These are phyloP conservation scores for Stemphylium vesicarium DNA, from an alignment of 2,329 filamentous ascomycete genomes.

Conservation along the genomic window DNA sequence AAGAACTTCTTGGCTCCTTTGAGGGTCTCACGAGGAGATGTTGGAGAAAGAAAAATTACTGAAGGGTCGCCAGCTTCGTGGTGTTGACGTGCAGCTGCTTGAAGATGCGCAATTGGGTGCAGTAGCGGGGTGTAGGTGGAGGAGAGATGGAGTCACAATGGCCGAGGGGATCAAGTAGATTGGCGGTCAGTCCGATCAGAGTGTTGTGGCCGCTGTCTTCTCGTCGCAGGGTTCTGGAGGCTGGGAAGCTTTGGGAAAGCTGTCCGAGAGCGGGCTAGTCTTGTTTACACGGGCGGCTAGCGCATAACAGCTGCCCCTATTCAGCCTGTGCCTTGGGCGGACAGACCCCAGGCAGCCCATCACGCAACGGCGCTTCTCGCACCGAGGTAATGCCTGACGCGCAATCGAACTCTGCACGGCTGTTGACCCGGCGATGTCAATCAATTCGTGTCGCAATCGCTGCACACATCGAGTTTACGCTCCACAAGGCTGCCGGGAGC, in stretches of 20 bases:
- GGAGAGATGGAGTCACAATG: constrained; percentile 41
- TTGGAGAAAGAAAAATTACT: constrained; percentile 23
- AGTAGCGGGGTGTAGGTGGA: constrained; percentile 47
- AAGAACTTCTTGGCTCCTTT: constrained; percentile 58
- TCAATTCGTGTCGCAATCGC: constrained; percentile 14
- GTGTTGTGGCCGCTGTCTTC: constrained; percentile 37
- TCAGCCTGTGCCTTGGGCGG: constrained; percentile 9
- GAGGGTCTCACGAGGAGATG: constrained; percentile 38
- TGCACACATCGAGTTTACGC: constrained; percentile 13
- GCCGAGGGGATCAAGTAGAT: constrained; percentile 44
- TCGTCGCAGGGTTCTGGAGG: constrained; percentile 24
- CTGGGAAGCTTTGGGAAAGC: constrained; percentile 29
- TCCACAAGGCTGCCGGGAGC: constrained; percentile 26
- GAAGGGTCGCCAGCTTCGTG: constrained; percentile 42
- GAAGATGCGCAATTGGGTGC: constrained; percentile 47
- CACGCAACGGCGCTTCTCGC: constrained; percentile 13
- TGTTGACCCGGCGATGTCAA: constrained; percentile 35
- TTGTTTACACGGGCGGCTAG: constrained; percentile 31
- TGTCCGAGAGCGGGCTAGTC: constrained; percentile 30
- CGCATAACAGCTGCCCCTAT: constrained; percentile 35
- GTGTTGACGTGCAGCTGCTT: constrained; percentile 36
- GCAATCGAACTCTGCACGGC: constrained; percentile 25
- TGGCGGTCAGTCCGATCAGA: constrained; percentile 36
- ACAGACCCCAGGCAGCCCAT: constrained; percentile 8
- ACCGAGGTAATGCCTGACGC: constrained; percentile 35